Evolutionary conservation across 805 yeast genomes (phyloP).

Genomic region (Metschnikowia colocasiae): DNA sequence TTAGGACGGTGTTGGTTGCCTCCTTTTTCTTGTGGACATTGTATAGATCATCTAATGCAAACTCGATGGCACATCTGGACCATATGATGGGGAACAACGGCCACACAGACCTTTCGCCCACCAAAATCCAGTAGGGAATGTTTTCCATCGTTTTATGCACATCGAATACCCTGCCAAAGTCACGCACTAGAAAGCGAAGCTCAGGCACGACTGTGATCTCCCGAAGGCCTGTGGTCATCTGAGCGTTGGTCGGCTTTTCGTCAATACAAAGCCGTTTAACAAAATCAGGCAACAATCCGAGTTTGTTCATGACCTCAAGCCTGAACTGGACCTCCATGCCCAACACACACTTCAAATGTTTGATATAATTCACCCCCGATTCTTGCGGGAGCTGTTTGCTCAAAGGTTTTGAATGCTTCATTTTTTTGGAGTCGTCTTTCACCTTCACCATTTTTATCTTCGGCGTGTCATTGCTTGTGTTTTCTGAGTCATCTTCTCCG

Average conservation of each 20-base stretch:
- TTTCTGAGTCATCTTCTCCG: constrained; percentile 6
- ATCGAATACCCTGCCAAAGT: constrained; percentile 74
- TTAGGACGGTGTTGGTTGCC: neutral
- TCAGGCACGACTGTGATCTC: constrained; percentile 92
- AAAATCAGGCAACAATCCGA: constrained; percentile 69
- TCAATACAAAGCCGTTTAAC: constrained; percentile 78
- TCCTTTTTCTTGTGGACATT: constrained; percentile 37
- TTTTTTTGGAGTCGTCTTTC: constrained; percentile 9
- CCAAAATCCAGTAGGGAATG: constrained; percentile 82
- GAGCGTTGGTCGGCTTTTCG: constrained; percentile 71
- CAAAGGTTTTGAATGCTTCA: constrained; percentile 5
- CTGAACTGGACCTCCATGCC: constrained; percentile 84
- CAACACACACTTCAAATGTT: constrained; percentile 47
- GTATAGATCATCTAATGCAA: constrained; percentile 75
- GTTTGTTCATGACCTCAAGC: constrained; percentile 69
- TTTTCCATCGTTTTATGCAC: constrained; percentile 66
- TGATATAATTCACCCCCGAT: constrained; percentile 29
- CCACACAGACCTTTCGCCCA: constrained; percentile 94
- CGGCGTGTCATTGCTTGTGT: constrained; percentile 3
- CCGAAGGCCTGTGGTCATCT: constrained; percentile 54
- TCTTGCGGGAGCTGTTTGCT: constrained; percentile 31
- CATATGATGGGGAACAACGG: constrained; percentile 79
- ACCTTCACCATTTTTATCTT: constrained; percentile 16
- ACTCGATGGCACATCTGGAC: constrained; percentile 88
- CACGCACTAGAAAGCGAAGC: constrained; percentile 62